Evolutionary conservation across 129 eudicot genomes (phyloP).

Genomic region (Flaveria brownii): DNA sequence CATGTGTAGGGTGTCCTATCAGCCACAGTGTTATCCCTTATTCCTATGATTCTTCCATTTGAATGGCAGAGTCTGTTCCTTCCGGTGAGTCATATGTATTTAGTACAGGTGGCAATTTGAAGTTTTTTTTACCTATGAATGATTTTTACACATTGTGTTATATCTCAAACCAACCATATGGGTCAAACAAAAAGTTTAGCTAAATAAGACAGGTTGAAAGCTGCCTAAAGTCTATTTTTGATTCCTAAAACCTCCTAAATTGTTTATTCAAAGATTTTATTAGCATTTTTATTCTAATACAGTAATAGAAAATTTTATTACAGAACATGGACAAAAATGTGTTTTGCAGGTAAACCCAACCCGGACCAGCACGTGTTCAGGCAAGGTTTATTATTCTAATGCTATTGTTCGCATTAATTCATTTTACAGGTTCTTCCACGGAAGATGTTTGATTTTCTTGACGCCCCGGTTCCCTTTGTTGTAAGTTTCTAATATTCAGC

Average conservation of each 20-base stretch:
- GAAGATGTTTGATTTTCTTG: slow-evolving; percentile 91
- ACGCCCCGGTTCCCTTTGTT: slow-evolving; percentile 94
- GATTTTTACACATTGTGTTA: neutral
- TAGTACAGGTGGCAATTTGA: neutral
- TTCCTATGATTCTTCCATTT: slow-evolving; percentile 95
- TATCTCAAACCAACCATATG: neutral
- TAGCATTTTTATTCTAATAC: neutral
- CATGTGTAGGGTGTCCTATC: slow-evolving; percentile 70
- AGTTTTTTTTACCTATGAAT: neutral
- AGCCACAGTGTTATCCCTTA: slow-evolving; percentile 69
- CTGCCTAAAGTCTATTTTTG: neutral
- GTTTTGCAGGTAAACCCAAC: slow-evolving; percentile 13
- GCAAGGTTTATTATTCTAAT: neutral
- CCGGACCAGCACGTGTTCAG: neutral
- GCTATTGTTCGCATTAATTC: neutral
- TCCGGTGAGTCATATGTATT: slow-evolving; percentile 60
- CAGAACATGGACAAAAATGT: neutral
- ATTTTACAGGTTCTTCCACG: slow-evolving; percentile 79
- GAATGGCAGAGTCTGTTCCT: slow-evolving; percentile 95
- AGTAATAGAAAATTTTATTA: neutral
- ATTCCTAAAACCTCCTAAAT: neutral
- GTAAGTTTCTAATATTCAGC: slow-evolving; percentile 50
- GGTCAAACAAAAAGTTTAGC: slow-evolving; percentile 9
- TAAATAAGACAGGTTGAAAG: neutral
- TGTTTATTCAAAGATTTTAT: neutral